A percentile compares a stretch with the other conserved stretches of the same genome.
These are phyloP conservation scores for Fraxinus pennsylvanica DNA, from an alignment of 257 asterid species.

Conservation along the genomic window DNA sequence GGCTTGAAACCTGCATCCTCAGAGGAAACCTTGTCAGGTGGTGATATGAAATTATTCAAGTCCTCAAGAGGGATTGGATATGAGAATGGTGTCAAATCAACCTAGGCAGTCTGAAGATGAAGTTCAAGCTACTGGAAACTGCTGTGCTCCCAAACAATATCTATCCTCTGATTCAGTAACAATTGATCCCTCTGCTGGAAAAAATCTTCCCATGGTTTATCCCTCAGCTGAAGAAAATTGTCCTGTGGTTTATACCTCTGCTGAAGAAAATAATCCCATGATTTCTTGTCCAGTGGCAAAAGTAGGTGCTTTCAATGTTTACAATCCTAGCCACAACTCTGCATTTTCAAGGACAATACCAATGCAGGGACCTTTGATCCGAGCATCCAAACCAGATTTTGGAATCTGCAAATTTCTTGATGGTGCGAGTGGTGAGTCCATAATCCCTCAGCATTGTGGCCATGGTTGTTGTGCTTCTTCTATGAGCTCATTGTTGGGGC, in stretches of 20 bases:
- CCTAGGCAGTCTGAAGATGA: slow-evolving; percentile 29
- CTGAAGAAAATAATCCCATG: slow-evolving; percentile 32
- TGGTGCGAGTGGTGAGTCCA: slow-evolving; percentile 34
- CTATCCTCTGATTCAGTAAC: slow-evolving; percentile 8
- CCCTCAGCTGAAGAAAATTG: background rate
- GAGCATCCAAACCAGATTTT: slow-evolving; percentile 36
- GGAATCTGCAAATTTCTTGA: slow-evolving; percentile 43
- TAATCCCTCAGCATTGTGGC: slow-evolving; percentile 67
- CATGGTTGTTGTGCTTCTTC: slow-evolving; percentile 69
- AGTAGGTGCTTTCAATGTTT: slow-evolving; percentile 61
- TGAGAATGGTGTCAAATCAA: slow-evolving; percentile 24
- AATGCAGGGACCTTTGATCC: slow-evolving; percentile 43
- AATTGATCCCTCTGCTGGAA: background rate
- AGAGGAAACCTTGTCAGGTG: slow-evolving; percentile 41
- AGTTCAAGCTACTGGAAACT: slow-evolving; percentile 25
- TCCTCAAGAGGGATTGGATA: slow-evolving; percentile 30
- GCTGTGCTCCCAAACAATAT: slow-evolving; percentile 21
- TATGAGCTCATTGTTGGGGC: slow-evolving; percentile 65
- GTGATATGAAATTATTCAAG: slow-evolving; percentile 31
- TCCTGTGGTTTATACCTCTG: slow-evolving; percentile 9
- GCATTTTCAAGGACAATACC: slow-evolving; percentile 35
- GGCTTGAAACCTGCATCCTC: slow-evolving; percentile 38
- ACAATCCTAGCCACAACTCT: slow-evolving; percentile 32
- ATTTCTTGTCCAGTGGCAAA: slow-evolving; percentile 57
- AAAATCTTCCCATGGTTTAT: background rate